A percentile compares a stretch with the other conserved stretches of the same genome.
phyloP scores from a whole-genome alignment of 495 filamentous ascomycete genomes.

The Letharia columbiana region DNA sequence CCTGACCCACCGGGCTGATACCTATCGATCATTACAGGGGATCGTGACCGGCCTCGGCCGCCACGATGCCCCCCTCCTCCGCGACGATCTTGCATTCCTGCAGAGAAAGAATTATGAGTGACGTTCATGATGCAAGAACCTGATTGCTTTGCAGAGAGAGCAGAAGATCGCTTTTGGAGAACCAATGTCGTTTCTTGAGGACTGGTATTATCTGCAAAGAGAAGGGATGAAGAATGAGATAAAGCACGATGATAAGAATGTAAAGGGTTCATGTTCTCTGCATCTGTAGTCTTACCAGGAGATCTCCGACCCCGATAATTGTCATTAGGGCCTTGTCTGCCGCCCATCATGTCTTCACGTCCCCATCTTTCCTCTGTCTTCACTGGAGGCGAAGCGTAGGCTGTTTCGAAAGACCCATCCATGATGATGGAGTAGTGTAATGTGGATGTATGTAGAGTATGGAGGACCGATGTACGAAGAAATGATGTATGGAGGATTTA shows the following conservation, averaged over 20 bases:
- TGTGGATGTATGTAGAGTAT: neutral
- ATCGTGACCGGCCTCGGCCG: constrained; percentile 55
- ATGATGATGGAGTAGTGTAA: constrained; percentile 19
- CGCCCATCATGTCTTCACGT: constrained; percentile 20
- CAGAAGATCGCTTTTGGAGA: neutral
- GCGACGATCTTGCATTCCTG: constrained; percentile 43
- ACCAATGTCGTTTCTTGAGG: neutral
- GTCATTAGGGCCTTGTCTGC: constrained; percentile 27
- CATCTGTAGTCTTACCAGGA: constrained; percentile 37
- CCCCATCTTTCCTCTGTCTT: constrained; percentile 25
- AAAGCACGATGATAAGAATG: neutral
- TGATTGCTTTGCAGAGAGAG: neutral
- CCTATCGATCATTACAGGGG: constrained; percentile 59
- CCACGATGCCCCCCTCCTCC: constrained; percentile 27
- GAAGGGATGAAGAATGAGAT: neutral
- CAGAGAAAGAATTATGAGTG: constrained; percentile 13
- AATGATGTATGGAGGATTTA: neutral
- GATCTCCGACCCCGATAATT: constrained; percentile 42
- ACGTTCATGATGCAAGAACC: neutral
- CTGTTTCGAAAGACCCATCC: constrained; percentile 21
- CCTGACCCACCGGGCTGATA: constrained; percentile 60
- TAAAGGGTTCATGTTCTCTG: neutral
- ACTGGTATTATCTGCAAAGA: neutral
- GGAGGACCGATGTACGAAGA: neutral
- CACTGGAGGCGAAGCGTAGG: constrained; percentile 21